A percentile compares a stretch with the other conserved stretches of the same genome.
These are phyloP conservation scores for Polytrichum commune DNA, from an alignment of 225 moss, liverwort and hornwort genomes.

Conservation along the genomic window DNA sequence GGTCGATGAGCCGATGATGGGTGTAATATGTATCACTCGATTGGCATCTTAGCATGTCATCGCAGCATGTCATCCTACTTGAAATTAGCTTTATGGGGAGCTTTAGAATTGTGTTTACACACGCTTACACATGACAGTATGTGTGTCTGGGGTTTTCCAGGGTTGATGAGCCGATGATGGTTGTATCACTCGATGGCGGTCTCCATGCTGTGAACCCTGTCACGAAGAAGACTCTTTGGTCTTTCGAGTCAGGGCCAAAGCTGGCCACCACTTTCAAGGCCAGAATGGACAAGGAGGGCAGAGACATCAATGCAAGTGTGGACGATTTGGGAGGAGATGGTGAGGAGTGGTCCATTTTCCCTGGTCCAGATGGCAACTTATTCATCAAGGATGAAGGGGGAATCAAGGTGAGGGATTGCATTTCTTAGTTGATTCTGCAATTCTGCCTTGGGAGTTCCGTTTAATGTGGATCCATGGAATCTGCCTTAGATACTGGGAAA, in stretches of 20 bases:
- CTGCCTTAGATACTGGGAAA: neutral
- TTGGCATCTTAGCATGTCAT: too few species aligned
- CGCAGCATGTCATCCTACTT: too few species aligned
- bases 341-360: slow-evolving; percentile 35
- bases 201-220: slow-evolving; percentile 48
- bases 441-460: neutral
- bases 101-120: too few species aligned
- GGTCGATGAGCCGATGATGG: slow-evolving; percentile 35
- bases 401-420: slow-evolving; percentile 30
- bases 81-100: too few species aligned
- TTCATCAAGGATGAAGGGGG: slow-evolving; percentile 36
- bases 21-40: slow-evolving; percentile 25
- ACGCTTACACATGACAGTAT: too few species aligned
- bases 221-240: slow-evolving; percentile 40
- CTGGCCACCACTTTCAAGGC: slow-evolving; percentile 34
- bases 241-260: slow-evolving; percentile 37
- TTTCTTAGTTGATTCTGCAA: neutral
- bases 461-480: neutral
- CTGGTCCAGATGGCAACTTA: slow-evolving; percentile 42
- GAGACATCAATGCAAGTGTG: slow-evolving; percentile 28
- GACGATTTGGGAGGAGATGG: slow-evolving; percentile 21
- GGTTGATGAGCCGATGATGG: slow-evolving; percentile 38
- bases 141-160: slow-evolving; percentile 15
- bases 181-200: slow-evolving; percentile 44
- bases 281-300: slow-evolving; percentile 25